Conservation (phyloP, 306 rosid species). For the apple (Malus domestica) region ASM211411v1 NC_041799.1:5537001-5537500, state of each 20-base stretch:
- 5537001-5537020: conserved; percentile 93
- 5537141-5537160: background rate
- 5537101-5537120: background rate
- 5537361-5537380: conserved; percentile 10
- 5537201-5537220: conserved; percentile 92
- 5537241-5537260: conserved; percentile 76
- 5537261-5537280: conserved; percentile 81
- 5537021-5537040: conserved; percentile 87
- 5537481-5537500: conserved; percentile 59
- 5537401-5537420: conserved; percentile 1
- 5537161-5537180: background rate
- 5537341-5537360: conserved; percentile 6
- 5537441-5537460: conserved; percentile 84
- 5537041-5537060: conserved; percentile 60
- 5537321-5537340: conserved; percentile 38
- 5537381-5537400: conserved; percentile 5
- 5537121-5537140: background rate
- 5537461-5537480: conserved; percentile 92
- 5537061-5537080: conserved; percentile 18
- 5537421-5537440: conserved; percentile 59
- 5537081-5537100: conserved; percentile 22
- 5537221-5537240: conserved; percentile 91
- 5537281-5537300: conserved; percentile 52
- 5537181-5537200: conserved; percentile 35
- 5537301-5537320: conserved; percentile 34